Conservation (phyloP, 805 yeast genomes). For the Starmerella sp. region DNA sequence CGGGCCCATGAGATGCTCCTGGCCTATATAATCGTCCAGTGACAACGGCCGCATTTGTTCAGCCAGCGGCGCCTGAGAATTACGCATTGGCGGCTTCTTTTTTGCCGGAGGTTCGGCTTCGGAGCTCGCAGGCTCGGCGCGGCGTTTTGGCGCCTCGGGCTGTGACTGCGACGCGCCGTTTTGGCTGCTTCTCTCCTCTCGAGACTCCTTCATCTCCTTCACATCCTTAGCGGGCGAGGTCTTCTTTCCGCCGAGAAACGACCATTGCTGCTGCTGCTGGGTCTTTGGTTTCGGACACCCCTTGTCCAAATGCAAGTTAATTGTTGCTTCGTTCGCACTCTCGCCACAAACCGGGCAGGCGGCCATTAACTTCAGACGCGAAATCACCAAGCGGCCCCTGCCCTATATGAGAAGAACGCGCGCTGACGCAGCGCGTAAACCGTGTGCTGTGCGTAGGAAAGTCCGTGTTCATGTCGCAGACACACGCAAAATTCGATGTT, state of each 20-base stretch:
- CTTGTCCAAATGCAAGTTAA: conserved; percentile 28
- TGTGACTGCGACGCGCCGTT: neutral
- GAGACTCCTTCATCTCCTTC: neutral
- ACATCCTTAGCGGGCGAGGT: neutral
- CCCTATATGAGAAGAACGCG: neutral
- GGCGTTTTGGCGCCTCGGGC: neutral
- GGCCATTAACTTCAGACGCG: conserved; percentile 14
- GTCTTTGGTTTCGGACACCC: conserved; percentile 26
- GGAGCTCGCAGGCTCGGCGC: neutral
- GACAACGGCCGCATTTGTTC: conserved; percentile 71
- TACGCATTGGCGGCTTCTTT: neutral
- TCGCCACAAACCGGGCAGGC: conserved; percentile 28
- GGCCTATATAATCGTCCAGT: conserved; percentile 72
- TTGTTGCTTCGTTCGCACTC: conserved; percentile 24
- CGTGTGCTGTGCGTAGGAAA: too few species aligned
- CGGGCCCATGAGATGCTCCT: conserved; percentile 57
- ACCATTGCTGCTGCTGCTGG: conserved; percentile 9
- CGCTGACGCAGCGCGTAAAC: neutral
- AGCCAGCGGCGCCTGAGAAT: conserved; percentile 42
- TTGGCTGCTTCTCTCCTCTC: neutral
- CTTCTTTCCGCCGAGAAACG: conserved; percentile 3
- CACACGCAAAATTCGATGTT: too few species aligned
- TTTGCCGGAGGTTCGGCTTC: neutral
- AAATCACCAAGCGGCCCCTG: neutral
- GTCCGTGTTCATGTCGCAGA: too few species aligned